A percentile compares a stretch with the other conserved stretches of the same genome.
These are phyloP conservation scores for Tetragonia tetragonoides DNA, from an alignment of 148 eudicot species.

Conservation along the genomic window DNA sequence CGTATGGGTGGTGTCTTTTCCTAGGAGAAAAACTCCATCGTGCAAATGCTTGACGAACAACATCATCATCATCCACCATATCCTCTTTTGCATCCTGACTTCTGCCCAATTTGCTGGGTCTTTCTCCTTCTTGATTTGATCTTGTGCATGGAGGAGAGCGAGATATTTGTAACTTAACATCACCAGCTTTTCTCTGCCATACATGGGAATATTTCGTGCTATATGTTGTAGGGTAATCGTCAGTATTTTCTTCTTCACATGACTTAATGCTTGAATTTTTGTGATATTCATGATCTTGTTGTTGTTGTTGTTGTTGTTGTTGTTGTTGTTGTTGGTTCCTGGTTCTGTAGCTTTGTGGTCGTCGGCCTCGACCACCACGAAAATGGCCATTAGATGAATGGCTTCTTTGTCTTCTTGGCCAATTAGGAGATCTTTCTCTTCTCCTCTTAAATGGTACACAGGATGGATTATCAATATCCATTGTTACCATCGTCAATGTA, in stretches of 20 bases:
- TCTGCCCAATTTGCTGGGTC: neutral
- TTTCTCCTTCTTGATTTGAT: neutral
- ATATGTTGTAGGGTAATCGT: constrained; percentile 4
- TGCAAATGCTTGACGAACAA: neutral
- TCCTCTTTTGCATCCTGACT: neutral
- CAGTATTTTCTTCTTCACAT: neutral
- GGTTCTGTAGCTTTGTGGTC: no score
- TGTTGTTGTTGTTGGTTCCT: neutral
- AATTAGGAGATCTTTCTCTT: neutral
- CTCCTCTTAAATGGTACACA: neutral
- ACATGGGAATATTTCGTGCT: neutral
- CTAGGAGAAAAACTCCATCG: neutral
- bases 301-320: neutral
- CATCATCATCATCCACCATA: neutral
- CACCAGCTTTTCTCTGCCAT: neutral
- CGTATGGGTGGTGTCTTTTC: neutral
- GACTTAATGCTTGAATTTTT: neutral
- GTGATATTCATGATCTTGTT: neutral
- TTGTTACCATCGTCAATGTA: neutral
- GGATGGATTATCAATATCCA: neutral
- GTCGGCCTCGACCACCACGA: neutral
- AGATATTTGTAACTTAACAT: neutral
- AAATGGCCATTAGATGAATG: no score
- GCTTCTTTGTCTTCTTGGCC: constrained; percentile 3
- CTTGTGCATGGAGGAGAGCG: neutral